phyloP scores from a whole-genome alignment of 306 rosid genomes.

The Vigna nakashimae region DNA sequence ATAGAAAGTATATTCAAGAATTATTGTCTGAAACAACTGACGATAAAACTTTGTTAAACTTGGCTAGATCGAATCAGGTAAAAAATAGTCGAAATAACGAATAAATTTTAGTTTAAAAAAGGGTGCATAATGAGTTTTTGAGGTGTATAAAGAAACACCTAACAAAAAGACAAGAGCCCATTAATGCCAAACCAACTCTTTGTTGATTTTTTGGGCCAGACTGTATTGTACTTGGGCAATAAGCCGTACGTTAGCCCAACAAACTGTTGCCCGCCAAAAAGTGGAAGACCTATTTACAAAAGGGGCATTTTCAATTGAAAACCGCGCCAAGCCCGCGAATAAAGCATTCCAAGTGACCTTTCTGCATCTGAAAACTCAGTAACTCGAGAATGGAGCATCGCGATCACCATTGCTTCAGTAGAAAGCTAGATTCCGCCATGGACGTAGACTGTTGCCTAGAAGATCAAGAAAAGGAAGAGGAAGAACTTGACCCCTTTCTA shows the following conservation, averaged over 20 bases:
- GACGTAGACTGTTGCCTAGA: constrained; percentile 52
- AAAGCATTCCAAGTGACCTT: background rate
- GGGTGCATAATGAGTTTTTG: too few relatives aligned
- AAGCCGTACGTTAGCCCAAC: background rate
- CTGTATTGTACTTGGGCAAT: background rate
- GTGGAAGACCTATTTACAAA: background rate
- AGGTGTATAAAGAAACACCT: too few relatives aligned
- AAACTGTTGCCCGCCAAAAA: constrained; percentile 39
- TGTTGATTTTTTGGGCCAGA: background rate
- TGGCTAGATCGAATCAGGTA: too few relatives aligned
- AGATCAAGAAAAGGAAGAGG: constrained; percentile 14
- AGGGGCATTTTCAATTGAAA: constrained; percentile 34
- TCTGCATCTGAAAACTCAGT: constrained; percentile 16
- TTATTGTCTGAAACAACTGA: too few relatives aligned
- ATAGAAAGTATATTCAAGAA: too few relatives aligned
- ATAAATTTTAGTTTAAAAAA: too few relatives aligned
- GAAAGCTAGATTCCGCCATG: constrained; percentile 53
- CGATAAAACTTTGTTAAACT: too few relatives aligned
- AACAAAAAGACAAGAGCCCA: background rate
- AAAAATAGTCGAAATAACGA: too few relatives aligned
- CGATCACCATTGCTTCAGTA: background rate
- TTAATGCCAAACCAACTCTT: background rate
- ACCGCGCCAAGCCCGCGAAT: constrained; percentile 40
- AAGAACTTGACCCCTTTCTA: constrained; percentile 73
- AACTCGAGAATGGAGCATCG: constrained; percentile 36